Conservation (phyloP, 2,329 filamentous ascomycete genomes). For the Tetracladium maxilliforme region DNA sequence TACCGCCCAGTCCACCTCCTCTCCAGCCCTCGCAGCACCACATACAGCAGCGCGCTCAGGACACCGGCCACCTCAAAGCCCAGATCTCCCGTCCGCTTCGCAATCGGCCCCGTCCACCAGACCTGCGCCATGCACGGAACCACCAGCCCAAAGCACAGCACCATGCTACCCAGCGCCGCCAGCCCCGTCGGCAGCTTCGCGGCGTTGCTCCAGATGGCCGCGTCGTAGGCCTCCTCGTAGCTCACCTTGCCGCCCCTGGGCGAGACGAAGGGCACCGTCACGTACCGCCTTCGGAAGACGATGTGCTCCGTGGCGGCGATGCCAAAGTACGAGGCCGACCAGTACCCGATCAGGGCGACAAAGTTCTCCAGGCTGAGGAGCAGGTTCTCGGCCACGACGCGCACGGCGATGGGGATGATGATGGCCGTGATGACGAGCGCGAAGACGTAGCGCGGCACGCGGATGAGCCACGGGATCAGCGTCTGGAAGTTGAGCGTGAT, state of each 20-base stretch:
- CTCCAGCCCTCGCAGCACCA: constrained; percentile 25
- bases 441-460: constrained; percentile 41
- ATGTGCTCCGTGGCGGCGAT: constrained; percentile 28
- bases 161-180: constrained; percentile 20
- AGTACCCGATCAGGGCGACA: constrained; percentile 41
- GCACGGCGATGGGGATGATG: constrained; percentile 42
- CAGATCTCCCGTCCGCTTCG: constrained; percentile 44
- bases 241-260: constrained; percentile 6
- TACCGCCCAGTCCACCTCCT: constrained; percentile 13
- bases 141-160: constrained; percentile 27
- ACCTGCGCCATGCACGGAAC: constrained; percentile 44
- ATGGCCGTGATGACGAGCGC: constrained; percentile 40
- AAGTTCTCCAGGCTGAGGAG: constrained; percentile 27
- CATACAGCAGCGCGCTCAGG: constrained; percentile 24
- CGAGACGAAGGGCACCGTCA: too few species aligned
- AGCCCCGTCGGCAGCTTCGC: constrained; percentile 21
- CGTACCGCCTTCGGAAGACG: constrained; percentile 18
- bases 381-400: constrained; percentile 5
- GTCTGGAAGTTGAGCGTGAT: constrained; percentile 52
- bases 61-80: constrained; percentile 50
- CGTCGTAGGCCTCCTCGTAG: constrained; percentile 18
- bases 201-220: constrained; percentile 20
- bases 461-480: constrained; percentile 37
- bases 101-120: constrained; percentile 48
- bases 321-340: constrained; percentile 37